Conservation (phyloP, 345 rosid genomes). For the Aquilaria malaccensis region DNA sequence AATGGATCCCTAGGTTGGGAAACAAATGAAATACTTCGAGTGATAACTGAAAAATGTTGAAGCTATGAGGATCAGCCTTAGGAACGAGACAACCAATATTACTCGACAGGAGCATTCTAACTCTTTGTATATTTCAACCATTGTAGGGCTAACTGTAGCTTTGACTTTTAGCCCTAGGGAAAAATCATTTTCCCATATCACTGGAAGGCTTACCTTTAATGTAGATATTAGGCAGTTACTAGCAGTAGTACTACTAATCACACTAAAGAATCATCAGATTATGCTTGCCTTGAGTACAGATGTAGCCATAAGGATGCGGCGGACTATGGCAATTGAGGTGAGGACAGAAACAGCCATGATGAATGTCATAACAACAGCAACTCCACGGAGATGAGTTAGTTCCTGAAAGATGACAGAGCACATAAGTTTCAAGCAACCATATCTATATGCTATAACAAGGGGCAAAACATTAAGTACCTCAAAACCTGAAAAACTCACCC, state of each 20-base stretch:
- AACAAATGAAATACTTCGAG: too few species aligned
- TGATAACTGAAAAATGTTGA: too few species aligned
- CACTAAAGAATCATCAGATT: background rate
- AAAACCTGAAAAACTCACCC: slow-evolving; percentile 45
- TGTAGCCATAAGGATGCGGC: slow-evolving; percentile 92
- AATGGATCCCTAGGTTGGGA: too few species aligned
- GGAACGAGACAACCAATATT: too few species aligned
- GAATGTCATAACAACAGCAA: slow-evolving; percentile 73
- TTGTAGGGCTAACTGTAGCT: too few species aligned
- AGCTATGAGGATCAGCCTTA: too few species aligned
- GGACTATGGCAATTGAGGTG: slow-evolving; percentile 85
- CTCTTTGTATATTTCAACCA: too few species aligned
- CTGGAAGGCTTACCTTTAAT: too few species aligned
- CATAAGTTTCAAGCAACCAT: slow-evolving; percentile 6
- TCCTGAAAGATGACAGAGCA: slow-evolving; percentile 43
- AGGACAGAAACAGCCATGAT: slow-evolving; percentile 68
- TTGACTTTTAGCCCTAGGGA: too few species aligned
- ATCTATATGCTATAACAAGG: slow-evolving; percentile 1
- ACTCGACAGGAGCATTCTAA: too few species aligned
- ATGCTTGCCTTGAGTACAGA: slow-evolving; percentile 87
- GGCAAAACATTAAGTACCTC: background rate
- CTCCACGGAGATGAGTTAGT: slow-evolving; percentile 65
- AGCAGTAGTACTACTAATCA: background rate
- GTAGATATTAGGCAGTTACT: background rate
- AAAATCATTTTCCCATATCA: too few species aligned